Conservation (phyloP, 805 yeast genomes). For the Cyberlindnera euphorbiiphila region DNA sequence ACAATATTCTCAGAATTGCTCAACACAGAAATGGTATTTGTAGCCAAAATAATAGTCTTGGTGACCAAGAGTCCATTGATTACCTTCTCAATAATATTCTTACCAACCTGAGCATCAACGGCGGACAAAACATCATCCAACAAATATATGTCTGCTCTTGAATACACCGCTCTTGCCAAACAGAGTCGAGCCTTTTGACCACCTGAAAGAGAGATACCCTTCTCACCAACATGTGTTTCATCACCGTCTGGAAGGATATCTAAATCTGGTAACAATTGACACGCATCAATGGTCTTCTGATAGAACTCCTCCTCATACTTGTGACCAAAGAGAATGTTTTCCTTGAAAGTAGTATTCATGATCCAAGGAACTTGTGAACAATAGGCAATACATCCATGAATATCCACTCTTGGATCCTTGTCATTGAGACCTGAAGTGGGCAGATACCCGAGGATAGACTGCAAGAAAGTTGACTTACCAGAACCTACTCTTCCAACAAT, state of each 20-base stretch:
- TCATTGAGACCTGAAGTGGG: conserved; percentile 34
- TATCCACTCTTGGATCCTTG: conserved; percentile 29
- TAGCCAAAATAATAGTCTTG: conserved; percentile 76
- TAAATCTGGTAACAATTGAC: conserved; percentile 80
- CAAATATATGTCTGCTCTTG: conserved; percentile 53
- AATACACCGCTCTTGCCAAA: conserved; percentile 65
- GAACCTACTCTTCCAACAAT: conserved; percentile 66
- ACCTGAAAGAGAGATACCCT: conserved; percentile 57
- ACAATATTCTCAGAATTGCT: conserved; percentile 66
- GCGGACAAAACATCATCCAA: conserved; percentile 68
- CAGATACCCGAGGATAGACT: conserved; percentile 45
- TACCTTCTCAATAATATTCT: conserved; percentile 75
- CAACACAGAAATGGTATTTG: conserved; percentile 80
- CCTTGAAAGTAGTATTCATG: conserved; percentile 88
- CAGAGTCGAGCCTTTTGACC: conserved; percentile 64
- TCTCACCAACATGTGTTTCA: conserved; percentile 70
- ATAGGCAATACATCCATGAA: conserved; percentile 79
- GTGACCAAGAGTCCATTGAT: conserved; percentile 68
- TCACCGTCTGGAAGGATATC: conserved; percentile 84
- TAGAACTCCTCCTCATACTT: conserved; percentile 79
- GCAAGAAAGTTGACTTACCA: conserved; percentile 51
- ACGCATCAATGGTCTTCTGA: conserved; percentile 74
- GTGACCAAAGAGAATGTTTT: conserved; percentile 88
- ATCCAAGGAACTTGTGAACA: conserved; percentile 96
- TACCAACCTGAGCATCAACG: conserved; percentile 75